Evolutionary conservation across 305 asterid genomes (phyloP).

Genomic region (Rubia tinctorum): DNA sequence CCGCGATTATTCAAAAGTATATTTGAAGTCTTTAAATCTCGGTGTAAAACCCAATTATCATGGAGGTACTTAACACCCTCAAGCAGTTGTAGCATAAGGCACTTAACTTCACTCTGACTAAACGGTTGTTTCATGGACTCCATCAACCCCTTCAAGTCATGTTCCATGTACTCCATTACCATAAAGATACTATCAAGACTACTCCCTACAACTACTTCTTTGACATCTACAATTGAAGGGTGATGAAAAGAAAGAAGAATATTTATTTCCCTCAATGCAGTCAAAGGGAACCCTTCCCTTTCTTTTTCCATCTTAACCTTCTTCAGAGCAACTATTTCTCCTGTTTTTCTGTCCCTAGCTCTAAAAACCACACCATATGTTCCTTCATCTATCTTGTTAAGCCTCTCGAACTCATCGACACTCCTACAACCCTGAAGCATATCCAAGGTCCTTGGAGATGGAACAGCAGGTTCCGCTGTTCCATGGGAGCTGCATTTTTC

Average conservation of each 20-base stretch:
- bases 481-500: slow-evolving; percentile 46
- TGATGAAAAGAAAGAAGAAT: slow-evolving; percentile 79
- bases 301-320: slow-evolving; percentile 96
- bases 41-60: slow-evolving; percentile 88
- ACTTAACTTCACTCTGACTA: slow-evolving; percentile 90
- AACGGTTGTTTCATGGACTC: slow-evolving; percentile 82
- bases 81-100: slow-evolving; percentile 89
- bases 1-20: slow-evolving; percentile 78
- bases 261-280: slow-evolving; percentile 83
- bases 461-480: slow-evolving; percentile 41
- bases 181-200: slow-evolving; percentile 71
- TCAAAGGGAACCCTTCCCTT: slow-evolving; percentile 91
- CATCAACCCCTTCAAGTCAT: slow-evolving; percentile 84
- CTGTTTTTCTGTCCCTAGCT: slow-evolving; percentile 85
- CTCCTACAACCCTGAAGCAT: slow-evolving; percentile 98
- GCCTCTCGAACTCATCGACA: slow-evolving; percentile 82
- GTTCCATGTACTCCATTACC: slow-evolving; percentile 99
- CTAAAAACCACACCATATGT: slow-evolving; percentile 91
- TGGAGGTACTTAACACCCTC: slow-evolving; percentile 86
- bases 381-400: slow-evolving; percentile 93
- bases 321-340: slow-evolving; percentile 93
- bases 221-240: slow-evolving; percentile 78
- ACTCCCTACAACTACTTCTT: slow-evolving; percentile 85
- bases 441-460: slow-evolving; percentile 62
- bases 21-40: slow-evolving; percentile 91